These are phyloP conservation scores for Schizopora paradoxa DNA, from an alignment of 1,284 basidiomycete genomes.

Conservation along the genomic window DNA sequence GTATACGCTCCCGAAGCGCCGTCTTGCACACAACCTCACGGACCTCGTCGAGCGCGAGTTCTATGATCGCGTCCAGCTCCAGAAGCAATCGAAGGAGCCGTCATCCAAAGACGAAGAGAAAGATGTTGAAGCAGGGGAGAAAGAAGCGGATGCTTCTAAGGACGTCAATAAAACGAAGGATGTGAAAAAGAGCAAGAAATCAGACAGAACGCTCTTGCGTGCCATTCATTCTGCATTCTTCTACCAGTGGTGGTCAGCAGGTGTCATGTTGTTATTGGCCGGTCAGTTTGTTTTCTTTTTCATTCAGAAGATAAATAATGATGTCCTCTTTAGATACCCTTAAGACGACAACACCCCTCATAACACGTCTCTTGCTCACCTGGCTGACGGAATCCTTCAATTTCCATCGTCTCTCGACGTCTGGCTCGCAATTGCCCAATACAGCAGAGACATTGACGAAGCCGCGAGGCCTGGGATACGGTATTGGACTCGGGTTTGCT, in stretches of 20 bases:
- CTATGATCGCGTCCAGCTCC: conserved; percentile 43
- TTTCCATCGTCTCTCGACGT: too few relatives aligned
- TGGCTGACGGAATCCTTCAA: conserved; percentile 61
- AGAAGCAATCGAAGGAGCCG: conserved; percentile 33
- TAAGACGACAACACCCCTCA: conserved; percentile 54
- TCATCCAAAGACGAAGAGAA: conserved; percentile 3
- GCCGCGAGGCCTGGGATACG: conserved; percentile 50
- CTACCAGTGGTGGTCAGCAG: conserved; percentile 48
- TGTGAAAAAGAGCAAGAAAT: conserved; percentile 27
- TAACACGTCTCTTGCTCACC: conserved; percentile 57
- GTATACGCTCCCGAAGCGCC: conserved; percentile 41
- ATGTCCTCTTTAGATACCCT: conserved; percentile 42
- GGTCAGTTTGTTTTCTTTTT: conserved; percentile 33
- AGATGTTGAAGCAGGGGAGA: neutral
- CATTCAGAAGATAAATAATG: conserved; percentile 4
- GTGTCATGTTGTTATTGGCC: conserved; percentile 47
- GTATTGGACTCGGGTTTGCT: conserved; percentile 52
- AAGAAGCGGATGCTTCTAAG: neutral
- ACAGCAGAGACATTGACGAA: conserved; percentile 27
- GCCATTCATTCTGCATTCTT: conserved; percentile 56
- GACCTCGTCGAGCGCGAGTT: conserved; percentile 42
- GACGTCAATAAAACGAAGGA: conserved; percentile 3
- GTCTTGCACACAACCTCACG: conserved; percentile 36
- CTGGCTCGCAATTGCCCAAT: too few relatives aligned
- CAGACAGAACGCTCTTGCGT: conserved; percentile 52